Evolutionary conservation across 768 basidiomycete species (phyloP).

Genomic region (Calvatia gigantea): DNA sequence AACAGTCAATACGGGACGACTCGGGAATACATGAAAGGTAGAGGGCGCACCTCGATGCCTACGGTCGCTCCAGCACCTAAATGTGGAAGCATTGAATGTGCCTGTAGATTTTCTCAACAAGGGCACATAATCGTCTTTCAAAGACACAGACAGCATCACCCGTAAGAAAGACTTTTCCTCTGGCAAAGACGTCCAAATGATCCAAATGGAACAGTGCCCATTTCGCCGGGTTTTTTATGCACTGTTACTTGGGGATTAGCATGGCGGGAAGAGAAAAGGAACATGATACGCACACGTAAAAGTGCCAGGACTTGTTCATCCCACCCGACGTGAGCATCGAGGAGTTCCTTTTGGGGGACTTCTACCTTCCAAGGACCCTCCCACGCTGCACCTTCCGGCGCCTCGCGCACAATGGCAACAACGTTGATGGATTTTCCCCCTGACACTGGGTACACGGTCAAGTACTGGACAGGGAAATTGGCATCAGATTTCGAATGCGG

Average conservation of each 20-base stretch:
- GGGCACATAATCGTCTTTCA: background rate
- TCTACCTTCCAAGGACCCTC: constrained; percentile 17
- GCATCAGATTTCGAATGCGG: too few relatives aligned
- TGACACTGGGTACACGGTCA: constrained; percentile 49
- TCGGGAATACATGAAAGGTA: background rate
- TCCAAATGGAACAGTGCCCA: constrained; percentile 44
- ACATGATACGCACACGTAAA: constrained; percentile 39
- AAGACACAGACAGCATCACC: constrained; percentile 41
- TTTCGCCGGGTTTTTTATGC: constrained; percentile 30
- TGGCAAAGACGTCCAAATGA: constrained; percentile 34
- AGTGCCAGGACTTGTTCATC: constrained; percentile 43
- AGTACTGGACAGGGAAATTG: too few relatives aligned
- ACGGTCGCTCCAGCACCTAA: constrained; percentile 48
- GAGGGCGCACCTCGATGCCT: constrained; percentile 36
- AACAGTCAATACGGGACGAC: background rate
- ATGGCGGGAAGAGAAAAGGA: too few relatives aligned
- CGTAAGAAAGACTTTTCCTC: constrained; percentile 37
- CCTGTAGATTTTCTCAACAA: constrained; percentile 28
- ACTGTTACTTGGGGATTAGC: too few relatives aligned
- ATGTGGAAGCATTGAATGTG: constrained; percentile 47
- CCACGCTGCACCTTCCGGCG: constrained; percentile 29
- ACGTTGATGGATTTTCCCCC: constrained; percentile 47
- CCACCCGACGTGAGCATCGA: constrained; percentile 35
- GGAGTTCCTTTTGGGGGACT: constrained; percentile 32
- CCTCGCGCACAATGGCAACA: constrained; percentile 32